These are phyloP conservation scores for Cladosporium phlei DNA, from an alignment of 2,329 filamentous ascomycete genomes.

Conservation along the genomic window DNA sequence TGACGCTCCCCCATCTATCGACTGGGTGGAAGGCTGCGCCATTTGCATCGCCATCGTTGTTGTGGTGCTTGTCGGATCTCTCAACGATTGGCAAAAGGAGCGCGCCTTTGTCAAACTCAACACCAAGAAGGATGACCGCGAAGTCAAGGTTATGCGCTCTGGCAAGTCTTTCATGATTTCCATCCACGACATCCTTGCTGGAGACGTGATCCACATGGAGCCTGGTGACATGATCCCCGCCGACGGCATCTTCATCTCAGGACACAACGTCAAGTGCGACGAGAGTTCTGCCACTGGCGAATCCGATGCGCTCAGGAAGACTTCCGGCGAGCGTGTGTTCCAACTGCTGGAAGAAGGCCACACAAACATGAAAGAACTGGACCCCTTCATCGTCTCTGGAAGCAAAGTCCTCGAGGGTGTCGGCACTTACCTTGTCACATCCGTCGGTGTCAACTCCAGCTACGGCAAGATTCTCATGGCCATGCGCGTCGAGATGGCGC, in stretches of 20 bases:
- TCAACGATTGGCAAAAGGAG: slow-evolving; percentile 79
- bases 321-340: slow-evolving; percentile 60
- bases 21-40: slow-evolving; percentile 79
- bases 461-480: slow-evolving; percentile 77
- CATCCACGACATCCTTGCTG: slow-evolving; percentile 66
- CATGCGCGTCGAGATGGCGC: slow-evolving; percentile 70
- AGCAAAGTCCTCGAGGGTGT: slow-evolving; percentile 72
- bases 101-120: slow-evolving; percentile 76
- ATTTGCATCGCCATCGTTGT: slow-evolving; percentile 75
- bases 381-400: slow-evolving; percentile 84
- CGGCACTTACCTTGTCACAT: slow-evolving; percentile 70
- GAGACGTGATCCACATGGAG: slow-evolving; percentile 68
- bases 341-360: slow-evolving; percentile 59
- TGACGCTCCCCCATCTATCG: slow-evolving; percentile 57
- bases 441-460: slow-evolving; percentile 67
- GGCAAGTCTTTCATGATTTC: slow-evolving; percentile 65
- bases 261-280: slow-evolving; percentile 65
- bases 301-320: slow-evolving; percentile 67
- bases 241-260: slow-evolving; percentile 65
- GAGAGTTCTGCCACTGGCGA: slow-evolving; percentile 75
- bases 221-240: slow-evolving; percentile 68
- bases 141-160: slow-evolving; percentile 69
- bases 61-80: slow-evolving; percentile 68
- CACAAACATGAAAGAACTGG: slow-evolving; percentile 57
- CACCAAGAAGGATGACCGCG: slow-evolving; percentile 70